Conservation (phyloP, 441 rosid species). For the Mallotus japonicus region DNA sequence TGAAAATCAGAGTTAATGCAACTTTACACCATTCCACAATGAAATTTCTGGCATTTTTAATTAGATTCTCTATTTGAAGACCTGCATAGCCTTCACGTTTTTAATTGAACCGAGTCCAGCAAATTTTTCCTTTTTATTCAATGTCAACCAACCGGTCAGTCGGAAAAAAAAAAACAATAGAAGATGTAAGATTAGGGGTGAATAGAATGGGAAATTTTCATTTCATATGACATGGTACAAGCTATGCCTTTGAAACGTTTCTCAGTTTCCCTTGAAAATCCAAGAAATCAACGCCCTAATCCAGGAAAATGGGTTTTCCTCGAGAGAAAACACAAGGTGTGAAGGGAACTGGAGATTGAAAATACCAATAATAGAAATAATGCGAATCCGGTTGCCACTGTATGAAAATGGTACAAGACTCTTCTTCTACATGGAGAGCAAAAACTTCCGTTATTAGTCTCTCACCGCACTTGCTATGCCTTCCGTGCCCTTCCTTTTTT, state of each 20-base stretch:
- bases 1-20: too few species aligned
- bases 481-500: slow-evolving; percentile 82
- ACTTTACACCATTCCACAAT: too few species aligned
- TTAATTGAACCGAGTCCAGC: too few species aligned
- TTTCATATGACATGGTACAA: slow-evolving; percentile 9
- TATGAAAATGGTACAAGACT: slow-evolving; percentile 15
- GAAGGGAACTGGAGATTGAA: not conserved
- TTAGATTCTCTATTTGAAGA: too few species aligned
- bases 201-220: not conserved
- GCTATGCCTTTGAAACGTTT: not conserved
- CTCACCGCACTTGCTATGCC: slow-evolving; percentile 27
- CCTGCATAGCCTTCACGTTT: too few species aligned
- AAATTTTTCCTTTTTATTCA: too few species aligned
- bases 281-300: not conserved
- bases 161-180: not conserved
- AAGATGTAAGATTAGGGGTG: not conserved
- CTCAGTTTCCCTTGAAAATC: slow-evolving; percentile 6
- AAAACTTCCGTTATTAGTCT: slow-evolving; percentile 37
- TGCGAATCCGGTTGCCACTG: slow-evolving; percentile 23
- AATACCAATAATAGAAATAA: slow-evolving; percentile 8
- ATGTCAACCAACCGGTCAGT: too few species aligned
- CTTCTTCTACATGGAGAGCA: slow-evolving; percentile 47
- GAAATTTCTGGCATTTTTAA: too few species aligned
- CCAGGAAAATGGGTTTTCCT: slow-evolving; percentile 12
- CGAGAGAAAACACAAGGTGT: not conserved